These are phyloP conservation scores for Coniophora puteana DNA, from an alignment of 1,284 basidiomycete species.

Conservation along the genomic window DNA sequence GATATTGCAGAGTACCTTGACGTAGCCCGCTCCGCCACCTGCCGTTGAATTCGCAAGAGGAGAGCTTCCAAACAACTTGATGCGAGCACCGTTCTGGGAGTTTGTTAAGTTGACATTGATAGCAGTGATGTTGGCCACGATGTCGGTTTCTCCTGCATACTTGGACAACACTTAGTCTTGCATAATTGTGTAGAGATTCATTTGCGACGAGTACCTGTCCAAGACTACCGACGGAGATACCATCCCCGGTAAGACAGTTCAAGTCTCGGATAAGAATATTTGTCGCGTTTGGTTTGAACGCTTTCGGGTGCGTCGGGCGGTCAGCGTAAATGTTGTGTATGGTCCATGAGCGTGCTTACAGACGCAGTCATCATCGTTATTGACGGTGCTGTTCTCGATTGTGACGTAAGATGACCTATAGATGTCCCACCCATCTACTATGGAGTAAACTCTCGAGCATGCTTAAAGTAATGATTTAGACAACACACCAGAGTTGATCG, in stretches of 20 bases:
- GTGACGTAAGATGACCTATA: constrained; percentile 35
- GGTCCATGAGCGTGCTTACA: constrained; percentile 14
- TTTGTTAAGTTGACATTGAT: constrained; percentile 42
- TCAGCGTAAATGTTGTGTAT: constrained; percentile 17
- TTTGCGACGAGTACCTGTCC: constrained; percentile 3
- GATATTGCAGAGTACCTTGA: constrained; percentile 11
- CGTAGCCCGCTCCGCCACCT: constrained; percentile 30
- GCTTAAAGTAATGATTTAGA: constrained; percentile 23
- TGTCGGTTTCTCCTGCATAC: constrained; percentile 40
- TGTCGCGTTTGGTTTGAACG: constrained; percentile 36
- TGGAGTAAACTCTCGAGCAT: constrained; percentile 20
- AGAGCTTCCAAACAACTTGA: constrained; percentile 38
- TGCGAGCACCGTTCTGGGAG: constrained; percentile 44
- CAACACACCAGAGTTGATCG: constrained; percentile 20
- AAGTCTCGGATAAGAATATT: constrained; percentile 41
- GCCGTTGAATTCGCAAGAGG: constrained; percentile 6
- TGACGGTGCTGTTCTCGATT: constrained; percentile 30
- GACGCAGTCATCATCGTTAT: constrained; percentile 43
- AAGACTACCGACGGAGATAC: constrained; percentile 13
- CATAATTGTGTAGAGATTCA: constrained; percentile 28
- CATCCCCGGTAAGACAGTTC: constrained; percentile 38
- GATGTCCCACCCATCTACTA: constrained; percentile 43
- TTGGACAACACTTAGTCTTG: constrained; percentile 31
- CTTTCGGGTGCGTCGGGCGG: constrained; percentile 29
- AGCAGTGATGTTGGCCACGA: constrained; percentile 41